phyloP scores from a whole-genome alignment of 805 yeast genomes.

The Suhomyces xylopsoci region DNA sequence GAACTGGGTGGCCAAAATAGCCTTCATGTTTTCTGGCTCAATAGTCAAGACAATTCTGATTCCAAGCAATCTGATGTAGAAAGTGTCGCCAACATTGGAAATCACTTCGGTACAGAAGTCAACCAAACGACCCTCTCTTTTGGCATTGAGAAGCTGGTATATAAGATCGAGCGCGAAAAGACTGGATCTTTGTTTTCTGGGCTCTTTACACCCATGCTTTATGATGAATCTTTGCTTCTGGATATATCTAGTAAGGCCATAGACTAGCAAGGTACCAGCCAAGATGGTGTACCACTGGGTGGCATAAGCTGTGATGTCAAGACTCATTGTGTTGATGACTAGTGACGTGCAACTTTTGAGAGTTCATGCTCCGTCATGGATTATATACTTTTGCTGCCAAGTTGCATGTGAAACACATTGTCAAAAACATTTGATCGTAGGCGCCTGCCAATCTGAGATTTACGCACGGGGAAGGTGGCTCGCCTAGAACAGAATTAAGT shows the following conservation, averaged over 20 bases:
- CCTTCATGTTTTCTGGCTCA: constrained; percentile 26
- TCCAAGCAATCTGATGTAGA: constrained; percentile 11
- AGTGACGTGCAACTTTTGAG: neutral
- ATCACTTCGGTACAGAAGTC: constrained; percentile 16
- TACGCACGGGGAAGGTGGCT: neutral
- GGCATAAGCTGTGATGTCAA: neutral
- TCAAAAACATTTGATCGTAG: neutral
- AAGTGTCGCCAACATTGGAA: constrained; percentile 1
- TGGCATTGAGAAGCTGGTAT: constrained; percentile 12
- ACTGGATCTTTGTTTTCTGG: neutral
- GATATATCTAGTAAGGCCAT: constrained; percentile 3
- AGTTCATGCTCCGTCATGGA: neutral
- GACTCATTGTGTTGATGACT: neutral
- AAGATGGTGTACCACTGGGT: constrained; percentile 11
- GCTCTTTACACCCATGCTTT: constrained; percentile 12
- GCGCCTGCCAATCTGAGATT: neutral
- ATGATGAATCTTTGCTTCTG: constrained; percentile 6
- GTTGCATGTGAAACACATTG: neutral
- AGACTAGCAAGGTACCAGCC: constrained; percentile 8
- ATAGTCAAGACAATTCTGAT: constrained; percentile 18
- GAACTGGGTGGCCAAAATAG: constrained; percentile 26
- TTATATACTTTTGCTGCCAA: neutral
- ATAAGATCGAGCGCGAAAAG: constrained; percentile 11
- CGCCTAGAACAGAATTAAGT: neutral
- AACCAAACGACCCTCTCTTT: constrained; percentile 22